Base-by-base conservation (phyloP, 164 flowering plant genomes). In the Umbellularia californica region DNA sequence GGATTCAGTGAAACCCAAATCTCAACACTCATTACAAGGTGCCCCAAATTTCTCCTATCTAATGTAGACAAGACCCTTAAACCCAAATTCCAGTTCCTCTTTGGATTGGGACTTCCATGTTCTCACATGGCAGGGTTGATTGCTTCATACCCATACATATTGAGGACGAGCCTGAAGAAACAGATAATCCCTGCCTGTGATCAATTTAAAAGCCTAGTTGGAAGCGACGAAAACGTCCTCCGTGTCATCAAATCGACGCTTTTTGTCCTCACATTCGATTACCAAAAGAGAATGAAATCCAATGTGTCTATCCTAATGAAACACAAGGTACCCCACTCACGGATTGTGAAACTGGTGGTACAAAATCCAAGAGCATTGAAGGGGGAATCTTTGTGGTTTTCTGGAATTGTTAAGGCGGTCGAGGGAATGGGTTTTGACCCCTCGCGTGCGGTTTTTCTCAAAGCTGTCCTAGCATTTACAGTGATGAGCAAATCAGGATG, bases 401-500 rank as follows among this genome's bases (percentile, higher is more conserved):
- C 5, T 23, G 17, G 23, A 12, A 51, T 14, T 14, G 20, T 70
- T 6, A 28, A 22, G 23, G 50, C 19, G 14, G 19, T 50, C 10
- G 15, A 51, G n/a, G 47, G 24, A 24, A 9, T 70, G 60, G 72
- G 72, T 13, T 13, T 70, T 27, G 14, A n/a, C 14, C 72, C 72
- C 17, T 20, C 19, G n/a, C 11, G 17, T 13, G 3, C 28, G 5
- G 50, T 2, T 24, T 70, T 77, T 69, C 15, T 74, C 22, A 64
- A 25, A 22, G 70, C 74, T 20, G 17, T 81, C 47, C 13, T 47
- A 22, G 76, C 62, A 14, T 69, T 72, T 65, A 5, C 41, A n/a
- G n/a, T n/a, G 0, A 47, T 81, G 78, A 72, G 28, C 12, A 73
- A 75, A 17, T 78, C 73, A 5, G 72, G 22, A n/a, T 77, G 80